Evolutionary conservation across 1,284 basidiomycete species (phyloP).

Genomic region (Veloboletus limbatus): DNA sequence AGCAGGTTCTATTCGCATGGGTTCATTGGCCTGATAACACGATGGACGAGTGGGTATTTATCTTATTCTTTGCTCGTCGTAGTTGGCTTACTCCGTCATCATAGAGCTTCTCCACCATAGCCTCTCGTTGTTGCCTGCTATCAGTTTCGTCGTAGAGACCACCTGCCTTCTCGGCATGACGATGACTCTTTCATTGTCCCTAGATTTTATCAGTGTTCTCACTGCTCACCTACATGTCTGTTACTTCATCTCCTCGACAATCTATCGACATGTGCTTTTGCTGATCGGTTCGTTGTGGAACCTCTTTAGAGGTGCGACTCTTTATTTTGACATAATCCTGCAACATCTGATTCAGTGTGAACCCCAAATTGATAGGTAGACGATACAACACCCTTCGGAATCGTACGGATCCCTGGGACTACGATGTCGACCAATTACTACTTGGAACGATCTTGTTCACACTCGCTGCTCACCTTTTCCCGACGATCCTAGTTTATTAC

Average conservation of each 20-base stretch:
- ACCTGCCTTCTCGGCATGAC: conserved; percentile 68
- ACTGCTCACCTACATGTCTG: conserved; percentile 76
- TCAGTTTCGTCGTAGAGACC: conserved; percentile 44
- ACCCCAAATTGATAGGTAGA: conserved; percentile 56
- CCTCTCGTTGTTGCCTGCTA: conserved; percentile 23
- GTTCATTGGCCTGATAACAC: conserved; percentile 58
- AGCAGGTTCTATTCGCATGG: conserved; percentile 77
- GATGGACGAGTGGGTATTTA: conserved; percentile 63
- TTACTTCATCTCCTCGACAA: conserved; percentile 61
- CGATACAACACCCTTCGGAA: conserved; percentile 80
- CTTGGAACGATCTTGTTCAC: conserved; percentile 96
- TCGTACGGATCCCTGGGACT: conserved; percentile 85
- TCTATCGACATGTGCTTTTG: conserved; percentile 65
- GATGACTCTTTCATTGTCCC: conserved; percentile 61
- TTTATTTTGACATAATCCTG: neutral
- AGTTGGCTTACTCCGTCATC: conserved; percentile 6
- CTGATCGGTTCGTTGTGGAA: conserved; percentile 80
- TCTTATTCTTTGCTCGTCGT: neutral
- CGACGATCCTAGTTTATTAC: conserved; percentile 88
- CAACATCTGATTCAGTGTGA: neutral
- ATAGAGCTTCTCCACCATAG: conserved; percentile 26
- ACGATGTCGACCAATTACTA: conserved; percentile 91
- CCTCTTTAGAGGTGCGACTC: conserved; percentile 80
- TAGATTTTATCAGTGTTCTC: conserved; percentile 65
- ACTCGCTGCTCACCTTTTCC: conserved; percentile 85